Evolutionary conservation across 2,329 filamentous ascomycete species (phyloP).

Genomic region (Colletotrichum shisoi): DNA sequence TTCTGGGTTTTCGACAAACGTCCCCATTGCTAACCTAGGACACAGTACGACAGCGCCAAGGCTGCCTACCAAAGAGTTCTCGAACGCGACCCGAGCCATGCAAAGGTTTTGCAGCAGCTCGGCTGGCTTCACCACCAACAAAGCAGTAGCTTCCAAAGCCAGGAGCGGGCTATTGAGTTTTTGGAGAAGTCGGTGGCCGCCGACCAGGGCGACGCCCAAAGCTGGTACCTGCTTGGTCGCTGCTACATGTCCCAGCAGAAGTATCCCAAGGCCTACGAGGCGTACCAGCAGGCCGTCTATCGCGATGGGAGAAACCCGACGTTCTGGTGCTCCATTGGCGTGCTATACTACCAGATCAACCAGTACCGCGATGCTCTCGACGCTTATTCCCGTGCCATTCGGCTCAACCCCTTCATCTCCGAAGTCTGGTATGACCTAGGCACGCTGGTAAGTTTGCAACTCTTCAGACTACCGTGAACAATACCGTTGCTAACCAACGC

Average conservation of each 20-base stretch:
- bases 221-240: conserved; percentile 96
- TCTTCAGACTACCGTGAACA: background rate
- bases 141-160: conserved; percentile 86
- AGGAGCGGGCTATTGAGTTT: conserved; percentile 96
- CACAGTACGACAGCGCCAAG: conserved; percentile 90
- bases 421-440: conserved; percentile 99
- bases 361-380: conserved; percentile 98
- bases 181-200: conserved; percentile 95
- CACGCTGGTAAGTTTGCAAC: conserved; percentile 75
- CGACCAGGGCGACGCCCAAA: conserved; percentile 93
- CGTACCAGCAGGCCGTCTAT: conserved; percentile 98
- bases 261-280: conserved; percentile 97
- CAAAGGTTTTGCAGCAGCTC: conserved; percentile 96
- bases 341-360: conserved; percentile 99
- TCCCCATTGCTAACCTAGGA: conserved; percentile 44
- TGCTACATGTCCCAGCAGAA: conserved; percentile 99
- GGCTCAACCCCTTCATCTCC: conserved; percentile 96
- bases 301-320: conserved; percentile 97
- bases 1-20: conserved; percentile 43
- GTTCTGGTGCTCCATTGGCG: conserved; percentile 99
- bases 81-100: conserved; percentile 93
- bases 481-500: conserved; percentile 45
- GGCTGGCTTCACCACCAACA: conserved; percentile 98
- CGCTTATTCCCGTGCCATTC: conserved; percentile 95
- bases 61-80: conserved; percentile 90